Percentiles rank a stretch among this genome's conserved stretches.
phyloP scores from a whole-genome alignment of 1,284 basidiomycete species.

The Malassezia psittaci region DNA sequence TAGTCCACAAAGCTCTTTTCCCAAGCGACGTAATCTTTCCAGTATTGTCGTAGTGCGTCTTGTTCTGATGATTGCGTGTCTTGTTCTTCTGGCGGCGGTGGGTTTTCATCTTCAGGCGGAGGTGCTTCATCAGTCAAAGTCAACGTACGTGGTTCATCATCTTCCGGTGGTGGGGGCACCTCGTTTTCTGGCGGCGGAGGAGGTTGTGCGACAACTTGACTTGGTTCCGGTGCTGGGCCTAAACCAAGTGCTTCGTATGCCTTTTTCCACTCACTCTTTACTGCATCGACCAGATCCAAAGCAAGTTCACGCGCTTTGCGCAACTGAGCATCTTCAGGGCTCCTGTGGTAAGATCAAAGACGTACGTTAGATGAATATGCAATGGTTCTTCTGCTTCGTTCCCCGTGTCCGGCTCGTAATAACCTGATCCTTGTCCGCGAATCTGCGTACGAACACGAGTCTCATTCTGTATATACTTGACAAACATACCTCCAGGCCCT shows the following conservation, averaged over 20 bases:
- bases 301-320: slow-evolving; percentile 34
- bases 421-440: slow-evolving; percentile 87
- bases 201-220: slow-evolving; percentile 2
- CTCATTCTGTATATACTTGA: slow-evolving; percentile 95
- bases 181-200: slow-evolving; percentile 12
- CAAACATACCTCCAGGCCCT: slow-evolving; percentile 78
- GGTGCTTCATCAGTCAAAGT: background rate
- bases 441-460: slow-evolving; percentile 96
- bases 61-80: slow-evolving; percentile 22
- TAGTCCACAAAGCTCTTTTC: slow-evolving; percentile 39
- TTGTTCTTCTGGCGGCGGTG: slow-evolving; percentile 4
- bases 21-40: slow-evolving; percentile 44
- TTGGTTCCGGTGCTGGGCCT: slow-evolving; percentile 8
- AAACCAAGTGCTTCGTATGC: slow-evolving; percentile 22
- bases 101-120: slow-evolving; percentile 9
- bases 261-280: slow-evolving; percentile 37
- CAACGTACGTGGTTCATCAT: slow-evolving; percentile 14
- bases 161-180: slow-evolving; percentile 16
- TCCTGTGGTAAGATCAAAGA: slow-evolving; percentile 2
- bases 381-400: slow-evolving; percentile 81
- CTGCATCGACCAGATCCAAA: slow-evolving; percentile 39
- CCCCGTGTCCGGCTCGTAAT: slow-evolving; percentile 86
- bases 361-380: slow-evolving; percentile 51
- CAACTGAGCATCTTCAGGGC: slow-evolving; percentile 36
- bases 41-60: slow-evolving; percentile 38